Evolutionary conservation across 2,329 filamentous ascomycete genomes (phyloP).

Genomic region (Paecilomyces sp.): DNA sequence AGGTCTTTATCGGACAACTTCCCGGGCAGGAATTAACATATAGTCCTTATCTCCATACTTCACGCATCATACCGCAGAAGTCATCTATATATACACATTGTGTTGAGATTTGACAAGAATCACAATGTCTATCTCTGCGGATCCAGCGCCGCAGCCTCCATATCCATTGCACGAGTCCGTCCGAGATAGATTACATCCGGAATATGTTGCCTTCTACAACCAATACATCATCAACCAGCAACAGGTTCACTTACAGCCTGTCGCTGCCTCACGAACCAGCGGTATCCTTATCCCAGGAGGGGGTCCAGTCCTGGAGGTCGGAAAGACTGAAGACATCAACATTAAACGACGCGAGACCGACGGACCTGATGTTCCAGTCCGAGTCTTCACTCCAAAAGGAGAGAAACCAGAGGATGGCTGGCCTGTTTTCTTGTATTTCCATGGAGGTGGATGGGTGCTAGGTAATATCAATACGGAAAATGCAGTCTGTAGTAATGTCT

Average conservation of each 20-base stretch:
- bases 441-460: constrained; percentile 54
- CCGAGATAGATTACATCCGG: constrained; percentile 39
- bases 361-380: constrained; percentile 43
- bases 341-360: constrained; percentile 38
- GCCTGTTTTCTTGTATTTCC: constrained; percentile 51
- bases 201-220: constrained; percentile 50
- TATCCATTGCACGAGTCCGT: constrained; percentile 46
- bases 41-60: neutral
- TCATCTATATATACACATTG: neutral
- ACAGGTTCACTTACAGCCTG: constrained; percentile 49
- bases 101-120: neutral
- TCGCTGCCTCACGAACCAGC: constrained; percentile 44
- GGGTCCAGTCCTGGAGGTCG: constrained; percentile 43
- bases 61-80: neutral
- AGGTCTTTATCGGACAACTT: neutral
- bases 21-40: neutral
- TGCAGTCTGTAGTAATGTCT: constrained; percentile 49
- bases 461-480: constrained; percentile 55
- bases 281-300: constrained; percentile 48
- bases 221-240: constrained; percentile 43
- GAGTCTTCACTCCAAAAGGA: constrained; percentile 46
- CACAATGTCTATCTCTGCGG: constrained; percentile 1
- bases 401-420: constrained; percentile 41
- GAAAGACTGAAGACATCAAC: constrained; percentile 38
- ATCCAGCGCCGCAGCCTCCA: constrained; percentile 23